Base-by-base conservation (phyloP, 2,329 filamentous ascomycete species). In the Simplicillium aogashimaense region DNA sequence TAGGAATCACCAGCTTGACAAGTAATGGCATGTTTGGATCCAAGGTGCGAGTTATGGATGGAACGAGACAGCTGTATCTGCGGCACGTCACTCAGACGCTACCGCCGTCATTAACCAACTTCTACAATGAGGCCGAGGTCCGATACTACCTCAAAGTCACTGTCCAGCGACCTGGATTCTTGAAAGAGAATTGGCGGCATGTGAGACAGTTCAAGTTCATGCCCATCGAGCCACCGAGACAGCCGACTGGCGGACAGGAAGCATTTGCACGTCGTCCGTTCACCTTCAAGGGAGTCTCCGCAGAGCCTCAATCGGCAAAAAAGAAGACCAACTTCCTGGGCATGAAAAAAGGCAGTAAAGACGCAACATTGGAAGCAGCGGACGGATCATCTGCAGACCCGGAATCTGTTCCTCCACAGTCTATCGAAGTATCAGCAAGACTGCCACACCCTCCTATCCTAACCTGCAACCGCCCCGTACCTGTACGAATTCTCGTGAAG, bases 81-180 rank as follows among this genome's bases (percentile, higher is more conserved):
- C 57, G 57, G 31, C 92, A 98, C 64, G 78, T 92, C 47, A 92
- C 84, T 54, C 79, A 80, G 50, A 94, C 89, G 0, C 69, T 98
- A 10, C 92, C 92, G 5, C 92, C 92, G 0, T 94, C 88, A 4
- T 66, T 97, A 40, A 85, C 76, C n/a, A 87, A 86, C 3, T 89
- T 92, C 49, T 86, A 86, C 0, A 83, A 82, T 28, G 79, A 89
- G 59, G 90, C 89, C 16, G 88, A 95, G 61, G 89, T 97, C 44
- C 76, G 81, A 50, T 98, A 98, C 63, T 98, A 86, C 57, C 74
- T 97, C 56, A 98, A 98, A 59, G 87, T 84, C n/a, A 97, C 92
- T 0, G 80, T 97, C 6, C 86, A 88, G 53, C 73, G 88, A n/a
- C 87, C 88, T 0, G 81, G 84, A 12, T 72, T 95, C 43, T 86